Evolutionary conservation across 768 basidiomycete species (phyloP), one percentile per base, ranked within the genome.

Genomic region (Serendipita indica): DNA sequence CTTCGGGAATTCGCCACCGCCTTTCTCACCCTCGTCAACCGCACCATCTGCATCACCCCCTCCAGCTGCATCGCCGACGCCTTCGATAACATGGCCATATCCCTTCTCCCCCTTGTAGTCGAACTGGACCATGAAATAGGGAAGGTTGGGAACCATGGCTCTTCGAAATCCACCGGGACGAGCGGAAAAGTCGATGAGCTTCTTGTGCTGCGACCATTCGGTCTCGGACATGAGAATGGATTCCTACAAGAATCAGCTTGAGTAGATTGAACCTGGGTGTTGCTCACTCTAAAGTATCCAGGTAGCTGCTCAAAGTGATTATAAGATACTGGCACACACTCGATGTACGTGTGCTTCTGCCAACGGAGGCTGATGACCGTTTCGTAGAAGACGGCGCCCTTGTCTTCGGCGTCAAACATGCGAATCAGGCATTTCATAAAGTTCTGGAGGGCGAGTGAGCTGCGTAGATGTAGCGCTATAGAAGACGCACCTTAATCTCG

Each of bases 51-150:
- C 45, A 61, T 83, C 81, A 30, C 81, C 84, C 16, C 76, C 73
- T 7, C 72, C 79, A 0, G 77, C 73, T 2, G 77, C 78, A 34
- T 87, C 83, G 25, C 77, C 80, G 0, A 81, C 79, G 1, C 96
- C 96, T 69, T 99, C 96, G 61, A 99, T 96, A 62, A 99, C 89
- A 70, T 99, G 96, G 0, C 96, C 96, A 67, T 91, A 99, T 1
- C 96, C 96, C 66, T 89, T 91, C 70, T 97, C 92, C 25, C 96
- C 92, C 66, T 93, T 97, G 70, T 98, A 77, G 71, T 99, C 96
- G 69, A 94, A 99, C 65, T 94, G 92, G 4, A 98, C 88, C 89
- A 93, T 94, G 66, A 99, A 99, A 71, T 99, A 99, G 0, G 96
- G 96, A 30, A 99, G 72, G 66, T 97, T 96, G 2, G 93, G 83